A percentile compares a stretch with the other conserved stretches of the same genome.
phyloP scores from a whole-genome alignment of 345 rosid species.

The Salix caprea region DNA sequence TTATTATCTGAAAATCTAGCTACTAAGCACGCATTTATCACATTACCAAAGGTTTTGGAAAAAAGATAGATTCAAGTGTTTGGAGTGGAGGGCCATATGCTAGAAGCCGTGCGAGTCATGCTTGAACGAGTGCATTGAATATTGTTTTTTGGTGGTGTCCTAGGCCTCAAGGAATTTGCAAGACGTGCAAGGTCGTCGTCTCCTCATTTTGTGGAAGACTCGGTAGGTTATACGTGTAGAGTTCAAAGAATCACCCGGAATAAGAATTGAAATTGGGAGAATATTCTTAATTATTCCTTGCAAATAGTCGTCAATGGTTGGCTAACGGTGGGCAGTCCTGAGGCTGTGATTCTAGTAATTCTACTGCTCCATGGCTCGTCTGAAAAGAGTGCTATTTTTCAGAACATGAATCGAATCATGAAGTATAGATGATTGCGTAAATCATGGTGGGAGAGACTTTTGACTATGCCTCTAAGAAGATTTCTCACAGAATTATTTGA shows the following conservation, averaged over 20 bases:
- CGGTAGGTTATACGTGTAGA: background rate
- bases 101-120: background rate
- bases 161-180: background rate
- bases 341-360: background rate
- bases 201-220: too few relatives aligned
- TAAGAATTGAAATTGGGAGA: background rate
- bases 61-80: too few relatives aligned
- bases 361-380: background rate
- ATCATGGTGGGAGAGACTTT: background rate
- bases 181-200: too few relatives aligned
- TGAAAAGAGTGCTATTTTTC: background rate
- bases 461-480: background rate
- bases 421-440: background rate
- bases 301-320: background rate
- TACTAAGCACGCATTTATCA: too few relatives aligned
- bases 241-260: background rate
- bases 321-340: background rate
- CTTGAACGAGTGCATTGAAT: background rate
- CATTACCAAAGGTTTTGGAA: too few relatives aligned
- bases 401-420: background rate
- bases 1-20: too few relatives aligned
- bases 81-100: background rate
- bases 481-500: too few relatives aligned
- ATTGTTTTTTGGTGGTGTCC: background rate
- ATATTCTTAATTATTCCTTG: background rate